Evolutionary conservation across 305 asterid genomes (phyloP).

Genomic region (Petunia hybrid): DNA sequence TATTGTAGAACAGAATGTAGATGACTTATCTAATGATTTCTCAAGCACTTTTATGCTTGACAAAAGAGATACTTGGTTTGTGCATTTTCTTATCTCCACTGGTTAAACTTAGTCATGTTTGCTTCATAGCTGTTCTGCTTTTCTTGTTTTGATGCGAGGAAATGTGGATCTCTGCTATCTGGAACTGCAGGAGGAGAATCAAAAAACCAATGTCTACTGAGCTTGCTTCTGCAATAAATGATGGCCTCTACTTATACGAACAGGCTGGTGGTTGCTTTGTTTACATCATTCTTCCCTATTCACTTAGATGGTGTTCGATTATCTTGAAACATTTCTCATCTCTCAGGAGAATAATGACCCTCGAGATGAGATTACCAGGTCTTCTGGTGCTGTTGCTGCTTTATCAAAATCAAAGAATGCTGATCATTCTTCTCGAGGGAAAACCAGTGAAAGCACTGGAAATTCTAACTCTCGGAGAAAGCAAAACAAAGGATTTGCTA

Average conservation of each 20-base stretch:
- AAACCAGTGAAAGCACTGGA: slow-evolving; percentile 54
- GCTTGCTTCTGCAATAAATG: slow-evolving; percentile 87
- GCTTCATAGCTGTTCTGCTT: not conserved
- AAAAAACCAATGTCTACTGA: slow-evolving; percentile 60
- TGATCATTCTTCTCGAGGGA: slow-evolving; percentile 61
- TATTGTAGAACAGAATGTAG: slow-evolving; percentile 45
- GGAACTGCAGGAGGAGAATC: slow-evolving; percentile 50
- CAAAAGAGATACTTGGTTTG: slow-evolving; percentile 61
- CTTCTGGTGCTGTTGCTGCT: slow-evolving; percentile 48
- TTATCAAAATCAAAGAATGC: slow-evolving; percentile 46
- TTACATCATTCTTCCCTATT: slow-evolving; percentile 28
- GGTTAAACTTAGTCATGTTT: slow-evolving; percentile 20
- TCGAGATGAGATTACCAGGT: slow-evolving; percentile 59
- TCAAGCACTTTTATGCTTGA: slow-evolving; percentile 81
- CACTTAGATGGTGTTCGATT: slow-evolving; percentile 1
- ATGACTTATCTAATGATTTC: slow-evolving; percentile 65
- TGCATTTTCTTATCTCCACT: slow-evolving; percentile 10
- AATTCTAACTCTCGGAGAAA: slow-evolving; percentile 63
- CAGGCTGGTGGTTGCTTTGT: slow-evolving; percentile 60
- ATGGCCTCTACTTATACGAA: slow-evolving; percentile 88
- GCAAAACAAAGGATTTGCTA: slow-evolving; percentile 64
- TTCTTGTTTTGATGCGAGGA: too few relatives aligned
- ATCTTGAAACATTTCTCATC: slow-evolving; percentile 28
- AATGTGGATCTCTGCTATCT: slow-evolving; percentile 42
- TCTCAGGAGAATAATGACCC: slow-evolving; percentile 66